Percentiles rank a stretch among this genome's conserved stretches.
These are phyloP conservation scores for Ruellia speciosa DNA, from an alignment of 305 asterid species.

Conservation along the genomic window DNA sequence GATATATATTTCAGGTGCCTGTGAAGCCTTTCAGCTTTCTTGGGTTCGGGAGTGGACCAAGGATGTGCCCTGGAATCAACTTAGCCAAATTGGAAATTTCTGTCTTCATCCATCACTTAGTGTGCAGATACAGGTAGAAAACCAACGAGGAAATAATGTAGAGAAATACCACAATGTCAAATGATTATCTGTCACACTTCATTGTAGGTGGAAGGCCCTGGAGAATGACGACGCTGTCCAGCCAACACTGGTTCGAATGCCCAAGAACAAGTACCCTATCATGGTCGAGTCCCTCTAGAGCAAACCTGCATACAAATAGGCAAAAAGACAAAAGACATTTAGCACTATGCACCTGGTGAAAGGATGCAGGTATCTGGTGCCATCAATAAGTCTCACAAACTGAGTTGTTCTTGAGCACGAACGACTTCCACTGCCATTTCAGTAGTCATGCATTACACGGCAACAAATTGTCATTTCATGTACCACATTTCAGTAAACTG, in stretches of 20 bases:
- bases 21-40: constrained; percentile 69
- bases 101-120: constrained; percentile 64
- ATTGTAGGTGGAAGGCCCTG: constrained; percentile 63
- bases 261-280: constrained; percentile 71
- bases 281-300: constrained; percentile 46
- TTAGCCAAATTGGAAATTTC: constrained; percentile 73
- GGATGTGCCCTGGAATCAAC: constrained; percentile 88
- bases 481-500: neutral
- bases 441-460: neutral
- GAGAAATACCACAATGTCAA: neutral
- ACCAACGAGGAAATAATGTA: neutral
- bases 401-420: neutral
- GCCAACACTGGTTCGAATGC: constrained; percentile 80
- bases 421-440: too few species aligned
- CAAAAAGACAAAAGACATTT: neutral
- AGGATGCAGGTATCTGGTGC: neutral
- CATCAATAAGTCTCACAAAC: neutral
- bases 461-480: neutral
- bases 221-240: constrained; percentile 54
- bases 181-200: neutral
- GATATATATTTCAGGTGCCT: constrained; percentile 37
- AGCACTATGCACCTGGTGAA: neutral
- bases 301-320: constrained; percentile 15
- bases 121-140: constrained; percentile 62
- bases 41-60: constrained; percentile 75